Base-by-base conservation (phyloP, 768 basidiomycete genomes). In the Suillus clintonianus region DNA sequence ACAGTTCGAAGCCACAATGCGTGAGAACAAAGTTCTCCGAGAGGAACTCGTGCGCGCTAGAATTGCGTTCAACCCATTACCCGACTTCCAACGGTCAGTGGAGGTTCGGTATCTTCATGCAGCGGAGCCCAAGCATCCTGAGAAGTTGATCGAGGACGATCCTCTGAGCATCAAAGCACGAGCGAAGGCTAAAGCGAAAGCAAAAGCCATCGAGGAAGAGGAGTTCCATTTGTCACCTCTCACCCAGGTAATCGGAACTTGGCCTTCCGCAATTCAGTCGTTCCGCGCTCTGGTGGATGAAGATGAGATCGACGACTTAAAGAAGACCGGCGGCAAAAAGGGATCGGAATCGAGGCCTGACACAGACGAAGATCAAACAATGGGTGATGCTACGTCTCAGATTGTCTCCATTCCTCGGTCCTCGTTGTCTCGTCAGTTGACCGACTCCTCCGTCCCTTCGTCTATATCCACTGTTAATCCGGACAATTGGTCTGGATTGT, bases 141-240 rank as follows among this genome's bases (percentile, higher is more conserved):
- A 57, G 17, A 57, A 57, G 15, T 27, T 41, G 37, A 30, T 41
- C 24, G 56, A 57, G 37, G 69, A 65, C 5, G 72, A 72, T 17
- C 48, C 51, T 57, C 9, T 54, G 1, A 43, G 53, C 60, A 59
- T 69, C 55, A 64, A 67, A 59, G 56, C 51, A 34, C 15, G 59
- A 58, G 43, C 56, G 34, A 37, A 63, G 34, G 67, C 67, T 60
- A 67, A 45, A 34, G 27, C 53, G 43, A 74, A 72, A 65, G 68
- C 64, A 55, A 74, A 68, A 68, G 59, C 64, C 54, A 48, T 70
- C 34, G 67, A 74, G 19, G 76, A 75, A 10, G 71, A 76, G 45
- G 68, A 77, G 17, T 64, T 77, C 47, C 74, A 71, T 56, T 72
- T 76, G 13, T 76, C 74, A 11, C 74, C 74, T 64, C 76, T 76